These are phyloP conservation scores for Pyricularia grisea DNA, from an alignment of 2,329 filamentous ascomycete genomes.

Conservation along the genomic window DNA sequence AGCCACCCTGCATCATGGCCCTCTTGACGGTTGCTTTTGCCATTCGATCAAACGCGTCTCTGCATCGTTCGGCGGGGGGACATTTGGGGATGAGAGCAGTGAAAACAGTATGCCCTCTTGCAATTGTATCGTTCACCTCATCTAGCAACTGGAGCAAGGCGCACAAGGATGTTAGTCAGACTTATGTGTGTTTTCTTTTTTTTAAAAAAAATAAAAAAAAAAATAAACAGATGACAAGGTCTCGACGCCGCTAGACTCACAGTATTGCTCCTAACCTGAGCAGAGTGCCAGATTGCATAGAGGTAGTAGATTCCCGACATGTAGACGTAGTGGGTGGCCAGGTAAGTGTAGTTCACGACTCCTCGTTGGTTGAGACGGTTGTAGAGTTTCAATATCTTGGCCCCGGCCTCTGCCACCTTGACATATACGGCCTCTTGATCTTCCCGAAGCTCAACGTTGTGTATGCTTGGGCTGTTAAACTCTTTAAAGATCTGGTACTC, in stretches of 20 bases:
- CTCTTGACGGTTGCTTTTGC: slow-evolving; percentile 93
- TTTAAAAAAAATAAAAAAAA: no score
- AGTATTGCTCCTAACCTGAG: slow-evolving; percentile 74
- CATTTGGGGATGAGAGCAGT: slow-evolving; percentile 90
- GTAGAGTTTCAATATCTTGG: slow-evolving; percentile 86
- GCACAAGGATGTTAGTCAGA: slow-evolving; percentile 15
- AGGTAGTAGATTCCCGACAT: slow-evolving; percentile 96
- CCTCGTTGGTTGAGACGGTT: slow-evolving; percentile 79
- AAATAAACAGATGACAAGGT: background rate
- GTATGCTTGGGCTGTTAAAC: slow-evolving; percentile 52
- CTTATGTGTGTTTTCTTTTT: no score
- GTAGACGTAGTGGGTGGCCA: slow-evolving; percentile 93
- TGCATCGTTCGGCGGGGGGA: slow-evolving; percentile 86
- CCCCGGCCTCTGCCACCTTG: slow-evolving; percentile 90
- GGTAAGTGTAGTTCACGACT: slow-evolving; percentile 90
- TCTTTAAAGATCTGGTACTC: slow-evolving; percentile 62
- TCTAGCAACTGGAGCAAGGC: slow-evolving; percentile 57
- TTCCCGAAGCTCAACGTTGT: slow-evolving; percentile 57
- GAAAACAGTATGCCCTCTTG: slow-evolving; percentile 87
- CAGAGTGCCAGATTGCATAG: slow-evolving; percentile 95
- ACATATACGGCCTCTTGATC: slow-evolving; percentile 89
- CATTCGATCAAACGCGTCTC: slow-evolving; percentile 90
- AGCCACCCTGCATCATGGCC: slow-evolving; percentile 80
- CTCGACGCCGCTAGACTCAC: slow-evolving; percentile 39
- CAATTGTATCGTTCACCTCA: slow-evolving; percentile 93